Conservation (phyloP, 257 asterid species). For the Gentiana straminea region DNA sequence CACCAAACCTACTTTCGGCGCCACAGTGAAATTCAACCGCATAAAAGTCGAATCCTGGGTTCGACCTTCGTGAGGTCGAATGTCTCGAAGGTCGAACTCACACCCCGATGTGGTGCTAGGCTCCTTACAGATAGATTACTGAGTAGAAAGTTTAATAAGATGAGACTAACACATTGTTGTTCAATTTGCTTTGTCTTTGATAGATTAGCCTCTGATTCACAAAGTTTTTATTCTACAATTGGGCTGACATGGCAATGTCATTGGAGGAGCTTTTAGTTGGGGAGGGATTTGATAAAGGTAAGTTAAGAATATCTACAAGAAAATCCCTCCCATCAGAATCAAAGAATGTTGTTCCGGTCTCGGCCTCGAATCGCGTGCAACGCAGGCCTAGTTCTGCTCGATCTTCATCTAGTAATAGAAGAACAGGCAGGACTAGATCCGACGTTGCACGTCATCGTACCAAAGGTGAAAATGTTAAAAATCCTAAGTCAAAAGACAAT, state of each 20-base stretch:
- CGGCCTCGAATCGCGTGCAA: conserved; percentile 7
- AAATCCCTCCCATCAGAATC: conserved; percentile 32
- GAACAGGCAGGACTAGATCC: conserved; percentile 40
- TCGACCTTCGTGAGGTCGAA: no score
- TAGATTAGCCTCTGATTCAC: neutral
- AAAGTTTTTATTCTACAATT: neutral
- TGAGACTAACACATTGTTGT: no score
- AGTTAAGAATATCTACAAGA: conserved; percentile 29
- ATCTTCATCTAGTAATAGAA: conserved; percentile 25
- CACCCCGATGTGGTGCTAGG: no score
- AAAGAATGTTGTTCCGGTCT: conserved; percentile 15
- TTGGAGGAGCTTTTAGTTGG: conserved; percentile 56
- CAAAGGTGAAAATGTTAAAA: conserved; percentile 11
- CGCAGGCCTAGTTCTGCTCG: conserved; percentile 21
- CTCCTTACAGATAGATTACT: no score
- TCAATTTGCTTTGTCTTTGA: conserved; percentile 3
- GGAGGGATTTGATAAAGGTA: conserved; percentile 61
- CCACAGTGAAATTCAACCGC: no score
- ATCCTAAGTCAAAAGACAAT: conserved; percentile 23
- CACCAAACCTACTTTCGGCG: no score
- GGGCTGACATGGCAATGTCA: conserved; percentile 47
- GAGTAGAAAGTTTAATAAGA: no score
- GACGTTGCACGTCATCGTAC: conserved; percentile 31
- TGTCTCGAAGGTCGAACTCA: no score
- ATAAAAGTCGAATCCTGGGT: no score